These are phyloP conservation scores for Pseudonitzschia multiseries DNA, from an alignment of 108 stramenopile species.

Conservation along the genomic window DNA sequence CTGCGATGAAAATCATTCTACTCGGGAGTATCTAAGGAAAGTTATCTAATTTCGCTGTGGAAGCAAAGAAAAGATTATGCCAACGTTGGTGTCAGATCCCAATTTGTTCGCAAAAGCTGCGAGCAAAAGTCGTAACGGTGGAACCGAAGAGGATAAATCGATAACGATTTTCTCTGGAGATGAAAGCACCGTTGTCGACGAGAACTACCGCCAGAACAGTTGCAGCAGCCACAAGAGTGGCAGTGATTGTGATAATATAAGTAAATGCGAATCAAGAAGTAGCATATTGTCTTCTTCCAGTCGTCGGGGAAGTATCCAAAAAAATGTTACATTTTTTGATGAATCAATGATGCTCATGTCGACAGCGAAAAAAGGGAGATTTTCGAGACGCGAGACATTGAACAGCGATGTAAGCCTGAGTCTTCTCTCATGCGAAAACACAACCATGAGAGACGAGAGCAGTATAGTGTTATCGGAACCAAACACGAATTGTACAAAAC, in stretches of 20 bases:
- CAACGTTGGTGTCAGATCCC: constrained; percentile 16
- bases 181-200: neutral
- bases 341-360: neutral
- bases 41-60: too few relatives aligned
- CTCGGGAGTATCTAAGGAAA: too few relatives aligned
- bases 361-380: neutral
- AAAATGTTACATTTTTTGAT: constrained; percentile 22
- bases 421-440: constrained; percentile 10
- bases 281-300: constrained; percentile 1
- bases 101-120: neutral
- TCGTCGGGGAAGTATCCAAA: neutral
- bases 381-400: constrained; percentile 6
- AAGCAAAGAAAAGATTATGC: constrained; percentile 15
- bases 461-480: neutral
- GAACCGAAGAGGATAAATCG: constrained; percentile 9
- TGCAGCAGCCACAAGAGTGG: neutral
- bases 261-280: neutral
- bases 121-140: neutral
- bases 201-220: neutral
- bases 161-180: constrained; percentile 25
- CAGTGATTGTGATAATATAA: neutral
- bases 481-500: neutral
- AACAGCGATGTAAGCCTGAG: constrained; percentile 16
- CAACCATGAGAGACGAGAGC: neutral
- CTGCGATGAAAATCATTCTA: too few relatives aligned